A percentile compares a stretch with the other conserved stretches of the same genome.
Evolutionary conservation across 495 filamentous ascomycete species (phyloP).

Genomic region (Hypoxylon fragiforme): DNA sequence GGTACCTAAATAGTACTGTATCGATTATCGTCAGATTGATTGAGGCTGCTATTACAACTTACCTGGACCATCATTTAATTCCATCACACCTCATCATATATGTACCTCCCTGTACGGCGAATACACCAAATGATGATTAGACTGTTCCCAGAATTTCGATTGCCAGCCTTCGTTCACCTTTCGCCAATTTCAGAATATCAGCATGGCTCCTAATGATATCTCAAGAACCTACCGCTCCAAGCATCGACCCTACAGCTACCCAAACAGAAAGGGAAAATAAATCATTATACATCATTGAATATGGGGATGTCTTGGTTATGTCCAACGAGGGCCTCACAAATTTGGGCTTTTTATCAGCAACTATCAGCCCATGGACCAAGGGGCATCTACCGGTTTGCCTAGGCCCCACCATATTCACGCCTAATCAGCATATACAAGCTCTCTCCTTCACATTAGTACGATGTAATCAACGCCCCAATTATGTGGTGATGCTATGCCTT

Average conservation of each 20-base stretch:
- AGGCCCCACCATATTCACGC: background rate
- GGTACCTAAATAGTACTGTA: slow-evolving; percentile 7
- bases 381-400: background rate
- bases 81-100: too few species aligned
- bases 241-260: background rate
- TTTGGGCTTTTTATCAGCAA: background rate
- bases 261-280: too few species aligned
- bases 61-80: too few species aligned
- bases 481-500: slow-evolving; percentile 12
- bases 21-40: slow-evolving; percentile 2
- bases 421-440: slow-evolving; percentile 14
- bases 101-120: background rate
- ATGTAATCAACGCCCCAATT: background rate
- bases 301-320: background rate
- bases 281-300: too few species aligned
- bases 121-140: background rate
- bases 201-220: background rate
- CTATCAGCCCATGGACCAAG: background rate
- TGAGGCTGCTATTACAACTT: too few species aligned
- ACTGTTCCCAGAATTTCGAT: background rate
- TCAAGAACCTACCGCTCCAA: background rate
- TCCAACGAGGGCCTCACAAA: background rate
- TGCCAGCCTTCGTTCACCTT: background rate
- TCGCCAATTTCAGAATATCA: background rate
- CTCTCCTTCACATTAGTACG: too few species aligned